phyloP scores from a whole-genome alignment of 495 filamentous ascomycete species.

The Xylaria flabelliformis region DNA sequence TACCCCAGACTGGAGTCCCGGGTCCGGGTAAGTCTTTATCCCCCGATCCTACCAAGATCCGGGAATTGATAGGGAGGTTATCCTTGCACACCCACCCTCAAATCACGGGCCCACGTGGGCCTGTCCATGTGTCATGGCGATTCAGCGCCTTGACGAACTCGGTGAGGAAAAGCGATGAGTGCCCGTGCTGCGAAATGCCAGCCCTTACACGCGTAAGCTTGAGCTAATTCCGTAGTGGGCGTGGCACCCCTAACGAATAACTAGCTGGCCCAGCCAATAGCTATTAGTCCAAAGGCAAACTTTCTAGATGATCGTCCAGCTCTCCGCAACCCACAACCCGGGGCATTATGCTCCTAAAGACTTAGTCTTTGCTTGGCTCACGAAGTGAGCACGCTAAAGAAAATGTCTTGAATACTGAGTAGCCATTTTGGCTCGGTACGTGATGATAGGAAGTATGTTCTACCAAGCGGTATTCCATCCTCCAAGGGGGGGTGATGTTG shows the following conservation, averaged over 20 bases:
- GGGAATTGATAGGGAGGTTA: neutral
- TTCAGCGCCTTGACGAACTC: neutral
- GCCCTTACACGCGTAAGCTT: slow-evolving; percentile 7
- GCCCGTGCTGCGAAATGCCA: neutral
- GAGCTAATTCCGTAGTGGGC: neutral
- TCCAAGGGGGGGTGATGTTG: neutral
- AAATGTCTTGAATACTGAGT: neutral
- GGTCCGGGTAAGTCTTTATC: slow-evolving; percentile 22
- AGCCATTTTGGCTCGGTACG: neutral
- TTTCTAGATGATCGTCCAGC: neutral
- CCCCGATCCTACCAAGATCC: neutral
- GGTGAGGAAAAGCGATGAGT: neutral
- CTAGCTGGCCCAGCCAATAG: neutral
- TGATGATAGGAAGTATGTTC: slow-evolving; percentile 10
- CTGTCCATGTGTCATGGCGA: neutral
- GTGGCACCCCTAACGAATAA: slow-evolving; percentile 9
- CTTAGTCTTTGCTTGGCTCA: neutral
- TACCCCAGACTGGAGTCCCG: neutral
- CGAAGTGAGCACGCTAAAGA: slow-evolving; percentile 4
- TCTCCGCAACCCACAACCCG: slow-evolving; percentile 6
- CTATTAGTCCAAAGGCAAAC: neutral
- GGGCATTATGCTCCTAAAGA: neutral
- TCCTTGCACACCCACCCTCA: slow-evolving; percentile 17
- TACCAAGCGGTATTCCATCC: slow-evolving; percentile 10
- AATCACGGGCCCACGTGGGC: neutral